A percentile compares a stretch with the other conserved stretches of the same genome.
These are phyloP conservation scores for Phytophthora cactorum DNA, from an alignment of 352 stramenopile species.

Conservation along the genomic window DNA sequence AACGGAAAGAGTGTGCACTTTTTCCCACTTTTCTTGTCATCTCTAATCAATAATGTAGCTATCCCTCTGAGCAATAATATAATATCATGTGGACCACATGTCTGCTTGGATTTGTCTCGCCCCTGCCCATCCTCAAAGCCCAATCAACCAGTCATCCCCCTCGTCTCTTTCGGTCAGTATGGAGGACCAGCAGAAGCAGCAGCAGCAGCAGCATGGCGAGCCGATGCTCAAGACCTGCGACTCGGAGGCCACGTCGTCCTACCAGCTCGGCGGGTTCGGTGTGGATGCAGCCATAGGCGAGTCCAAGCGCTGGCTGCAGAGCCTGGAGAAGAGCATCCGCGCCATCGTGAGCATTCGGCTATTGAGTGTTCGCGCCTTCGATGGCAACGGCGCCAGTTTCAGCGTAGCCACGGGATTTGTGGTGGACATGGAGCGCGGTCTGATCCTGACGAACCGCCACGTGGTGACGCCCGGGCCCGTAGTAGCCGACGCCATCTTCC, in stretches of 20 bases:
- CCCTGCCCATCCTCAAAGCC: not conserved
- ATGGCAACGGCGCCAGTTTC: constrained; percentile 87
- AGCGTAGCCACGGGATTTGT: constrained; percentile 93
- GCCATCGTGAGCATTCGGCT: constrained; percentile 90
- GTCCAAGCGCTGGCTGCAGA: constrained; percentile 75
- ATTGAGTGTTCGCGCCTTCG: constrained; percentile 87
- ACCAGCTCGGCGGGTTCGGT: constrained; percentile 43
- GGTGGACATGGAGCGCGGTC: constrained; percentile 85
- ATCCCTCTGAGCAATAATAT: too few species aligned
- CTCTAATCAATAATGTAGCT: not conserved
- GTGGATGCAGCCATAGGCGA: constrained; percentile 50
- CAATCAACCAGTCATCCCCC: constrained; percentile 4
- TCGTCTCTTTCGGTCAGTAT: constrained; percentile 9
- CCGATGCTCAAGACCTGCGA: constrained; percentile 22
- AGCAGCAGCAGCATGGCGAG: constrained; percentile 23
- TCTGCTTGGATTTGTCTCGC: constrained; percentile 3
- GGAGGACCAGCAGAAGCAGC: constrained; percentile 17
- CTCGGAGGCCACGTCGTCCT: constrained; percentile 15
- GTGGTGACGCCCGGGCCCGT: constrained; percentile 90
- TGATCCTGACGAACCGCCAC: constrained; percentile 94
- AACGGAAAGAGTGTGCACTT: too few species aligned
- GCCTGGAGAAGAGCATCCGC: constrained; percentile 73
- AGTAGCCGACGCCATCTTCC: constrained; percentile 91
- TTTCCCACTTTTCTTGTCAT: too few species aligned
- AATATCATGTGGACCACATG: not conserved